phyloP scores from a whole-genome alignment of 2,329 filamentous ascomycete genomes.

The Venturiaceae sp. region DNA sequence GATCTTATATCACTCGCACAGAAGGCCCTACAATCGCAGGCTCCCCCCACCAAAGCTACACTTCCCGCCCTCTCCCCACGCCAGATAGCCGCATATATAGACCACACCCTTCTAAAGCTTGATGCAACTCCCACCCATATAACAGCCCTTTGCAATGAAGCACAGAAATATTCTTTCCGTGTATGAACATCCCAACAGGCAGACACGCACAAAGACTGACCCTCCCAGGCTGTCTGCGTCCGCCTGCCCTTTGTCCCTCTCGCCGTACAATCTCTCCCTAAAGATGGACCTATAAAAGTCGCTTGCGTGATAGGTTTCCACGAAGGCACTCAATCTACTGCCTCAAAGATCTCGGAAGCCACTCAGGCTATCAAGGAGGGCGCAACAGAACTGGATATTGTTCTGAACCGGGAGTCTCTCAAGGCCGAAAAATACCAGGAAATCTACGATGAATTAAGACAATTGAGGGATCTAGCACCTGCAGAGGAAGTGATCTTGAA shows the following conservation, averaged over 20 bases:
- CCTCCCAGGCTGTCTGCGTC: conserved; percentile 44
- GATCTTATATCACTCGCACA: no score
- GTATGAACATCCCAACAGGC: conserved; percentile 18
- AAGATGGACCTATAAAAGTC: conserved; percentile 34
- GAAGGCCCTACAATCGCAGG: no score
- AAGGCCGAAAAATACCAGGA: conserved; percentile 30
- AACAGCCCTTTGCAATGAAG: conserved; percentile 45
- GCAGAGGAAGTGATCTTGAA: conserved; percentile 36
- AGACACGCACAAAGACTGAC: neutral
- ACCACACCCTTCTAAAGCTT: conserved; percentile 41
- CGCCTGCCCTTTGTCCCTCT: conserved; percentile 42
- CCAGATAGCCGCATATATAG: conserved; percentile 25
- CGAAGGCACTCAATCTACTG: conserved; percentile 44
- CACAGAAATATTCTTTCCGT: conserved; percentile 35
- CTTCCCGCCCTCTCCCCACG: neutral
- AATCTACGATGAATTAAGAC: conserved; percentile 43
- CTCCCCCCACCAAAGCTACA: no score
- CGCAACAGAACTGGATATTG: conserved; percentile 48
- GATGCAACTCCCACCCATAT: conserved; percentile 39
- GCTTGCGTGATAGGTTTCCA: conserved; percentile 52
- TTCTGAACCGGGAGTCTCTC: conserved; percentile 44
- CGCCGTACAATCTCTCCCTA: conserved; percentile 38
- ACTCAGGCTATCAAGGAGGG: conserved; percentile 37
- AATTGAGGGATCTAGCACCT: conserved; percentile 38
- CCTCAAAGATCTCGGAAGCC: conserved; percentile 34